Evolutionary conservation across 768 basidiomycete genomes (phyloP).

Genomic region (Russula sp.): DNA sequence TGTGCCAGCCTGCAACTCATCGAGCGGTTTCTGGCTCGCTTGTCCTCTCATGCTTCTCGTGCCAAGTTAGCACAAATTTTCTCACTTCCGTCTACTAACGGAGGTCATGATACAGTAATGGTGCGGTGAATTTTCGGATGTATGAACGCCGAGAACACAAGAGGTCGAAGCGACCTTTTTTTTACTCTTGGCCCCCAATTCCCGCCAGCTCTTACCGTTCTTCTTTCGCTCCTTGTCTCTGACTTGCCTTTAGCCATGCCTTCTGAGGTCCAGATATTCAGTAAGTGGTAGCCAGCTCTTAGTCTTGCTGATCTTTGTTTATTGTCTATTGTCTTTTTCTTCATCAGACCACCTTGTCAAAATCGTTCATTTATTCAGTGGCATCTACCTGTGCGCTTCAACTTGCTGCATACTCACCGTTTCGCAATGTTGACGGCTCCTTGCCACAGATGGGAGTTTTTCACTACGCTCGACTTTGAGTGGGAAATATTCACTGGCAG

Average conservation of each 20-base stretch:
- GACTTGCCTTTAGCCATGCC: background rate
- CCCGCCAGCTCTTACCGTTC: background rate
- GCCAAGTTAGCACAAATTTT: background rate
- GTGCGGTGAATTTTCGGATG: background rate
- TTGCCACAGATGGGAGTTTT: conserved; percentile 18
- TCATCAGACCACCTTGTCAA: conserved; percentile 10
- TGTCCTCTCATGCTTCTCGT: too few species aligned
- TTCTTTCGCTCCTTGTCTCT: background rate
- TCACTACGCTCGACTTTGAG: conserved; percentile 24
- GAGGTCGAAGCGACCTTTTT: background rate
- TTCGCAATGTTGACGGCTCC: background rate
- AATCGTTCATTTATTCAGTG: conserved; percentile 20
- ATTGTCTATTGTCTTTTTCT: background rate
- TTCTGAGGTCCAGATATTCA: background rate
- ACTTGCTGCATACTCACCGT: background rate
- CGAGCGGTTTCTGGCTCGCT: too few species aligned
- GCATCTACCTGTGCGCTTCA: conserved; percentile 14
- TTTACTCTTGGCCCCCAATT: background rate
- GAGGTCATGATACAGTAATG: background rate
- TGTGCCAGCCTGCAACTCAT: too few species aligned
- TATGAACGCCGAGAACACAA: background rate
- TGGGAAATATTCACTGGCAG: conserved; percentile 25
- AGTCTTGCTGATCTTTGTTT: background rate
- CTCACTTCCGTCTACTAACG: background rate
- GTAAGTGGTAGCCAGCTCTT: background rate